Evolutionary conservation across 179 eudicot genomes (phyloP).

Genomic region (Carnegiea gigantea): DNA sequence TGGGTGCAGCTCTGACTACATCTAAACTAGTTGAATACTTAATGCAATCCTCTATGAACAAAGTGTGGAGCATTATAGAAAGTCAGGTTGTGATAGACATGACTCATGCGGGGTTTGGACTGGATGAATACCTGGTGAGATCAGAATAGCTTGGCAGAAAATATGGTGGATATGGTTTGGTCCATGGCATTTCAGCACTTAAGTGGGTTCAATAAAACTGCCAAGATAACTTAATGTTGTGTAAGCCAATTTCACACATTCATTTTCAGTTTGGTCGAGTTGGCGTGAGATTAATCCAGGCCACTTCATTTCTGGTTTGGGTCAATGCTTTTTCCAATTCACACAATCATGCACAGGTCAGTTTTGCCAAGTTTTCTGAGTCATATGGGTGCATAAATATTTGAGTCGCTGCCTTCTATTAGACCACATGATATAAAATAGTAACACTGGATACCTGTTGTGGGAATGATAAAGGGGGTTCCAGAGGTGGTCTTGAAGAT

Average conservation of each 20-base stretch:
- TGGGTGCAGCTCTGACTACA: background rate
- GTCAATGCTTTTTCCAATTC: background rate
- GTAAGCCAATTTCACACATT: background rate
- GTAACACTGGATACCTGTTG: slow-evolving; percentile 61
- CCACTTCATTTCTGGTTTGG: background rate
- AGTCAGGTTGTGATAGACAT: background rate
- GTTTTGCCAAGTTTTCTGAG: background rate
- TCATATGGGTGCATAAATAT: background rate
- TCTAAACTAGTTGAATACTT: background rate
- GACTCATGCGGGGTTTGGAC: background rate
- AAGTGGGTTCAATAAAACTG: background rate
- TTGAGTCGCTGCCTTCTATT: too few relatives aligned
- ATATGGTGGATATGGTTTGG: too few relatives aligned
- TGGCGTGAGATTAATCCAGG: too few relatives aligned
- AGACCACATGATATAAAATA: background rate
- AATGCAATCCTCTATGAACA: background rate
- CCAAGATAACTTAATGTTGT: background rate
- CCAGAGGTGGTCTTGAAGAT: slow-evolving; percentile 97
- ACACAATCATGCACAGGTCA: background rate
- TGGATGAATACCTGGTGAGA: background rate
- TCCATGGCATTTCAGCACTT: background rate
- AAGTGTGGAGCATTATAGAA: background rate
- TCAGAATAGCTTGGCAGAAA: background rate
- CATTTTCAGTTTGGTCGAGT: background rate
- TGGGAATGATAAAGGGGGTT: slow-evolving; percentile 85